Evolutionary conservation across 352 stramenopile species (phyloP).

Genomic region (Stephanocyclus meneghinianus): DNA sequence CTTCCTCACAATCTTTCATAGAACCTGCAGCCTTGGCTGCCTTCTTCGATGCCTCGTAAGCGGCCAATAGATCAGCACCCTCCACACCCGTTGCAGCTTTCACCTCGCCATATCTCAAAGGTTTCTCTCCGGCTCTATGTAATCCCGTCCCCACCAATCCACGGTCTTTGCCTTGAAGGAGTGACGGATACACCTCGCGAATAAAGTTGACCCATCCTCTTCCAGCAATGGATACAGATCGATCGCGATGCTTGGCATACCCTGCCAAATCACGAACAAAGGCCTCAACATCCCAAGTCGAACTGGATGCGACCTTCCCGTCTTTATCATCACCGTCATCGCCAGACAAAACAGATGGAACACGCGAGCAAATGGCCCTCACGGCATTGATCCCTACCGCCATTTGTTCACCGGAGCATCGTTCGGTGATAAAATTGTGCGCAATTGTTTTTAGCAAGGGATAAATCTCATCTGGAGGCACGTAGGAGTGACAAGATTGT

Average conservation of each 20-base stretch:
- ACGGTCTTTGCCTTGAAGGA: conserved; percentile 96
- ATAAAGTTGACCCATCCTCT: conserved; percentile 95
- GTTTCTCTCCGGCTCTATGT: conserved; percentile 85
- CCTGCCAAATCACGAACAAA: conserved; percentile 90
- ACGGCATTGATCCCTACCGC: conserved; percentile 97
- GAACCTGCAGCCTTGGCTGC: conserved; percentile 15
- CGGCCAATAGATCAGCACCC: conserved; percentile 92
- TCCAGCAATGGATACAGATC: conserved; percentile 95
- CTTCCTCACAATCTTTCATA: conserved; percentile 59
- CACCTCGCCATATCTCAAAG: conserved; percentile 87
- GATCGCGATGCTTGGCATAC: conserved; percentile 94
- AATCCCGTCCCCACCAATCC: conserved; percentile 89
- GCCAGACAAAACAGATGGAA: conserved; percentile 91
- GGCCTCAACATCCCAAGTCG: conserved; percentile 66
- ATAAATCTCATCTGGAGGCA: conserved; percentile 95
- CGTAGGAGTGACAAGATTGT: conserved; percentile 95
- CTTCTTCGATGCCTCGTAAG: conserved; percentile 81
- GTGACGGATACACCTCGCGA: conserved; percentile 90
- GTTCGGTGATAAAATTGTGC: conserved; percentile 97
- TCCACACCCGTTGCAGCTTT: conserved; percentile 91
- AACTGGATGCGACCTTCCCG: conserved; percentile 27
- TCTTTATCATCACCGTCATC: conserved; percentile 75
- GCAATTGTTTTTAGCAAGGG: conserved; percentile 95
- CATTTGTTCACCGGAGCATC: conserved; percentile 93
- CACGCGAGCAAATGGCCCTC: conserved; percentile 91